Base-by-base conservation (phyloP, 2,329 filamentous ascomycete genomes). In the Plectosphaerella sp. region DNA sequence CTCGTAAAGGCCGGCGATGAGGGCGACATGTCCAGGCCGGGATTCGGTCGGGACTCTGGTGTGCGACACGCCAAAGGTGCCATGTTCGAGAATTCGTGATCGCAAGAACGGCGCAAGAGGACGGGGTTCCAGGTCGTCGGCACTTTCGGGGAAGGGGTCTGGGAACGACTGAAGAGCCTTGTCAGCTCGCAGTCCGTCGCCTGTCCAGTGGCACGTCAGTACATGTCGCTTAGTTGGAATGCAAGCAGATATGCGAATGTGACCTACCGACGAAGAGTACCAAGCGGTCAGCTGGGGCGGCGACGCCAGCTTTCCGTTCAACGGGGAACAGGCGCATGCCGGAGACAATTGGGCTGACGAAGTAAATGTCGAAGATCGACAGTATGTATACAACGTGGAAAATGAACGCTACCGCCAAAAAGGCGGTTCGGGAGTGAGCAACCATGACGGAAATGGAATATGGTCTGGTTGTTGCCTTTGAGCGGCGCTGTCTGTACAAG, bases 291-390 rank as follows among this genome's bases (percentile, higher is more conserved):
- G 95, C 93, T 1, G 94, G 94, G 20, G 92, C 82, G 68, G 87
- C 84, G 48, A 70, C 69, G 49, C 73, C 72, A 42, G 71, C 61
- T 39, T 80, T 73, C 51, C 86, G 78, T 54, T 91, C 82, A 37
- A 95, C 77, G 22, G 43, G 73, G 70, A 91, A 92, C 54, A 91
- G 81, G 64, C 82, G 84, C 94, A 99, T 99, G 65, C 94, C 94
- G 75, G 87, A 89, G 51, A 97, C 94, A 61, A 99, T 94, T 20
- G 94, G 94, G 67, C 91, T 97, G 66, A 97, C 91, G 67, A 99
- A 99, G 73, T 99, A 97, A 58, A 97, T 94, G 70, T 97, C 92
- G 73, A 99, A 99, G 64, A 97, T 97, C 54, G 91, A 96, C 67
- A 87, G 89, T 52, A 96, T 87, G 70, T 99, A 99, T 58, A 96